Evolutionary conservation across 169 alveolate genomes (phyloP).

Genomic region (Gregarina niphandrodes): DNA sequence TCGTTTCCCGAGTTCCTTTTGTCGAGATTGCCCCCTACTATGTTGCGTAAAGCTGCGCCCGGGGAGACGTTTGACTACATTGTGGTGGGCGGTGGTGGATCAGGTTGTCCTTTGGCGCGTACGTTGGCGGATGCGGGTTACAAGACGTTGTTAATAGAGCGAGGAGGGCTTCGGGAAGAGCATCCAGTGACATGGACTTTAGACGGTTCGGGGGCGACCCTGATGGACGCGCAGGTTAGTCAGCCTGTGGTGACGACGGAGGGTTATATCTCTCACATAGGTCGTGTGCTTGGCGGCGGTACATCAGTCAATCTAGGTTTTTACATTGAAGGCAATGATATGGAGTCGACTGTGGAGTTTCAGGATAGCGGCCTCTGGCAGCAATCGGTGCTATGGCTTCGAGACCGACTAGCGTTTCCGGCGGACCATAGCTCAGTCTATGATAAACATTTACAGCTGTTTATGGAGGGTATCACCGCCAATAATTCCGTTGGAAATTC

Average conservation of each 20-base stretch:
- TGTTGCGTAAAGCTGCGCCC: too few relatives aligned
- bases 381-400: too few relatives aligned
- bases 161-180: slow-evolving; percentile 26
- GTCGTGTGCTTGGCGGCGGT: slow-evolving; percentile 34
- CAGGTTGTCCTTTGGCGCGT: slow-evolving; percentile 35
- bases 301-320: slow-evolving; percentile 34
- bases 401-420: too few relatives aligned
- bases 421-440: too few relatives aligned
- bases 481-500: too few relatives aligned
- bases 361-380: too few relatives aligned
- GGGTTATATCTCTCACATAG: slow-evolving; percentile 28
- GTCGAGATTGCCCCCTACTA: too few relatives aligned
- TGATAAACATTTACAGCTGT: too few relatives aligned
- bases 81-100: slow-evolving; percentile 32
- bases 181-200: slow-evolving; percentile 17
- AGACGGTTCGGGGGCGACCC: slow-evolving; percentile 29
- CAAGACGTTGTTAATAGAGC: slow-evolving; percentile 25
- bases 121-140: slow-evolving; percentile 25
- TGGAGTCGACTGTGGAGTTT: slow-evolving; percentile 19
- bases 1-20: too few relatives aligned
- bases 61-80: slow-evolving; percentile 19
- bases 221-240: slow-evolving; percentile 24
- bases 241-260: slow-evolving; percentile 23
- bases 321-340: slow-evolving; percentile 25
- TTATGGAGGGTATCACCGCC: too few relatives aligned